Evolutionary conservation across 257 asterid genomes (phyloP).

Genomic region (Vinca minor): DNA sequence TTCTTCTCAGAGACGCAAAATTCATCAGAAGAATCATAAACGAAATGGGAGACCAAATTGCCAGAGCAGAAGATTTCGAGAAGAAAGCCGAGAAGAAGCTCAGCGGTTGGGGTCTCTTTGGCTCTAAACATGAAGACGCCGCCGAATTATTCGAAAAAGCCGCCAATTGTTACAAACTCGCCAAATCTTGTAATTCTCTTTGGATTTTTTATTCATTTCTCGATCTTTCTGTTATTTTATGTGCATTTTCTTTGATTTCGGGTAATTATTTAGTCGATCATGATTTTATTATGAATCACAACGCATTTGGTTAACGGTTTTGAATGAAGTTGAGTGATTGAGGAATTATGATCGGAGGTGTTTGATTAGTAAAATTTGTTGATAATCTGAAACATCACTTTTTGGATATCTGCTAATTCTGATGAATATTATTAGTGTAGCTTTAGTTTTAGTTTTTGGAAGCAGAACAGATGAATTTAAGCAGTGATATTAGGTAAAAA

Average conservation of each 20-base stretch:
- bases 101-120: conserved; percentile 65
- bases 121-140: conserved; percentile 85
- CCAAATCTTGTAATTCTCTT: conserved; percentile 57
- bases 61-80: conserved; percentile 67
- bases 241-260: background rate
- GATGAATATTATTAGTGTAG: no score
- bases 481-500: no score
- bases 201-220: background rate
- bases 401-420: background rate
- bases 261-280: background rate
- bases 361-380: conserved; percentile 11
- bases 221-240: background rate
- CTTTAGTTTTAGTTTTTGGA: background rate
- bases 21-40: conserved; percentile 6
- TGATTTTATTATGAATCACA: conserved; percentile 8
- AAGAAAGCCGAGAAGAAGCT: conserved; percentile 86
- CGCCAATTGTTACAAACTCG: conserved; percentile 78
- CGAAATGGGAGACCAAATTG: conserved; percentile 67
- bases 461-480: background rate
- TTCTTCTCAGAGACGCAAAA: background rate
- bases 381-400: no score
- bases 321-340: background rate
- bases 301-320: background rate
- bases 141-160: conserved; percentile 82
- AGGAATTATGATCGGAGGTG: conserved; percentile 9